These are phyloP conservation scores for Nannizzia gypsea DNA, from an alignment of 2,329 filamentous ascomycete genomes.

Conservation along the genomic window DNA sequence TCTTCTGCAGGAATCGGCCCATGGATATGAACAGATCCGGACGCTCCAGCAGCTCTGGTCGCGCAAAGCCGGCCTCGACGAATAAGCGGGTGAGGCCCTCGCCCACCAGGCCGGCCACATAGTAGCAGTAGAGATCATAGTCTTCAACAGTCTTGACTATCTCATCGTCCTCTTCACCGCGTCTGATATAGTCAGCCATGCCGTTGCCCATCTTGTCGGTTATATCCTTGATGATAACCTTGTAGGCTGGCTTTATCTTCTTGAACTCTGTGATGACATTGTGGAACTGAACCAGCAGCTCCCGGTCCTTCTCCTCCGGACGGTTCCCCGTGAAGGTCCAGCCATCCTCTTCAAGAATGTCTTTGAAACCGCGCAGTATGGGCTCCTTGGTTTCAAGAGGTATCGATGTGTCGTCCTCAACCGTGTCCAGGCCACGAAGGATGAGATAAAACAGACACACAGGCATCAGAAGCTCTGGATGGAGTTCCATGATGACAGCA, in stretches of 20 bases:
- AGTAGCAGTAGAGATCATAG: slow-evolving; percentile 95
- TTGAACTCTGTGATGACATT: slow-evolving; percentile 75
- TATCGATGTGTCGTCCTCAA: slow-evolving; percentile 97
- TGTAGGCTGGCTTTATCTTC: slow-evolving; percentile 74
- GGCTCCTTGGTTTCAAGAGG: slow-evolving; percentile 71
- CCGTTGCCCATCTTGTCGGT: slow-evolving; percentile 92
- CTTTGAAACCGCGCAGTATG: slow-evolving; percentile 68
- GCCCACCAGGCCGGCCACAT: slow-evolving; percentile 95
- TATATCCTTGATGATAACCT: slow-evolving; percentile 81
- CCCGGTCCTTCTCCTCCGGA: slow-evolving; percentile 84
- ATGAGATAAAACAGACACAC: slow-evolving; percentile 87
- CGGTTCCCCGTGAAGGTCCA: slow-evolving; percentile 85
- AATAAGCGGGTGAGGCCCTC: slow-evolving; percentile 87
- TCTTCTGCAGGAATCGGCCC: slow-evolving; percentile 96
- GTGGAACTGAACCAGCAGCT: slow-evolving; percentile 86
- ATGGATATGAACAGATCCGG: slow-evolving; percentile 82
- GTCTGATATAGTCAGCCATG: slow-evolving; percentile 90
- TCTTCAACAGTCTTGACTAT: slow-evolving; percentile 75
- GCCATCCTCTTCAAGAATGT: slow-evolving; percentile 66
- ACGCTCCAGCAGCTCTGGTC: slow-evolving; percentile 67
- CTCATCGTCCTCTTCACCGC: slow-evolving; percentile 66
- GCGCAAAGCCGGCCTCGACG: slow-evolving; percentile 74
- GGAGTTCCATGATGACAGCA: slow-evolving; percentile 87
- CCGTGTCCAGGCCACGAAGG: slow-evolving; percentile 87
- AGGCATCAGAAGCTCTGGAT: slow-evolving; percentile 83